A percentile compares a stretch with the other conserved stretches of the same genome.
Conservation (phyloP, 1,139 yeast genomes). For the Zygosaccharomyces pseudobailii region DNA sequence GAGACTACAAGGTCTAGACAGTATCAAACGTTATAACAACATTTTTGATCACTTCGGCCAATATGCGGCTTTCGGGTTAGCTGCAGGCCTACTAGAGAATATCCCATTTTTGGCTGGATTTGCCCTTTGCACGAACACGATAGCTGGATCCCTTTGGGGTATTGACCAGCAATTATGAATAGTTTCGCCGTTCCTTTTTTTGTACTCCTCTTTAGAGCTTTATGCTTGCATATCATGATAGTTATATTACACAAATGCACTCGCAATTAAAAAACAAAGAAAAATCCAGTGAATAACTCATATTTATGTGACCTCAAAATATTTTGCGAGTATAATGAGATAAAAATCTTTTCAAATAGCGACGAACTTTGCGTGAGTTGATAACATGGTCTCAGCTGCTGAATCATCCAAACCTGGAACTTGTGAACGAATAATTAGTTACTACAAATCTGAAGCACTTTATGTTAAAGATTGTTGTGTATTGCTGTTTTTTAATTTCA, state of each 20-base stretch:
- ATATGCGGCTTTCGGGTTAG: conserved; percentile 29
- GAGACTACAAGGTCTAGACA: conserved; percentile 23
- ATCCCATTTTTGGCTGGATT: conserved; percentile 31
- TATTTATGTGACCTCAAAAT: too few species aligned
- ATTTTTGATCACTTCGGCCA: conserved; percentile 26
- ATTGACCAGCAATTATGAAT: conserved; percentile 11
- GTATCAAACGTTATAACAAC: conserved; percentile 22
- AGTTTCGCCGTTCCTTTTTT: neutral
- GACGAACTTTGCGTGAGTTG: too few species aligned
- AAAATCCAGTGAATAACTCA: too few species aligned
- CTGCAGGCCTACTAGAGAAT: conserved; percentile 27
- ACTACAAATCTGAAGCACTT: neutral
- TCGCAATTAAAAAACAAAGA: too few species aligned
- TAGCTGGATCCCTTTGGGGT: conserved; percentile 30
- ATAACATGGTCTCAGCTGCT: neutral
- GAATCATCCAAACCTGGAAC: neutral
- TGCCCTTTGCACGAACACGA: conserved; percentile 26
- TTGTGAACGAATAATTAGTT: neutral
- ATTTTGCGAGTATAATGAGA: too few species aligned
- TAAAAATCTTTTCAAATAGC: too few species aligned
- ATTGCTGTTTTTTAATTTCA: conserved; percentile 1
- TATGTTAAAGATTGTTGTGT: neutral
- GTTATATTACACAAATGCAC: too few species aligned
- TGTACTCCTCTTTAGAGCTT: neutral
- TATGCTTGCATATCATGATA: too few species aligned